Evolutionary conservation across 208 protist genomes (phyloP), one percentile per base, ranked within the genome.

Genomic region (Acanthamoeba pearcei): DNA sequence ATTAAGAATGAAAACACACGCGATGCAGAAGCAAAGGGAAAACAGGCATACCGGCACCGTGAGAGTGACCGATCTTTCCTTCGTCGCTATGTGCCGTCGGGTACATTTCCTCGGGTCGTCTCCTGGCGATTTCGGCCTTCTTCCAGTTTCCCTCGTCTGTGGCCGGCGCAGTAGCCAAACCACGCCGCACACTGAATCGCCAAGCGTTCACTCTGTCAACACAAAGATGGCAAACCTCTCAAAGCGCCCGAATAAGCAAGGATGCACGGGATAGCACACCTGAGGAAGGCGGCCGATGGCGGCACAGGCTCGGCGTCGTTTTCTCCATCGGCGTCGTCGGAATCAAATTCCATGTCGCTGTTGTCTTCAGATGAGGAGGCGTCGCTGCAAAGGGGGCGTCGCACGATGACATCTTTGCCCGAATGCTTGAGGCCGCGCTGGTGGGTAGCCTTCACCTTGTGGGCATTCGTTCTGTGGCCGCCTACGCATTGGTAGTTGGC

Each of bases 71-170:
- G 68, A 32, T 15, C 42, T 29, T 29, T 76, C 9, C 68, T 76
- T 76, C 68, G 42, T 76, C n/a, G 68, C 68, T 8, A 29, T 29
- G 29, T 29, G 68, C 68, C 32, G 68, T 42, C 68, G 53, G 53
- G 80, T 88, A 88, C 32, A 60, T 88, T 22, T 88, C 80, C 55
- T 88, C 80, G 29, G 60, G 80, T n/a, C 53, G 80, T n/a, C 60
- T 88, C 46, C 60, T 88, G 38, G 80, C 80, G 29, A 66, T 66
- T n/a, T 88, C 80, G 24, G 80, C 80, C 42, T 60, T 88, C n/a
- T 29, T 29, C n/a, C 46, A 8, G 80, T 60, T 88, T 19, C 3
- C 68, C 68, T 76, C 42, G n/a, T 76, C 68, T 15, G 9, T 15
- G 68, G 32, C 68, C 35, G 32, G n/a, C 68, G 32, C 68, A 8